Evolutionary conservation across 768 basidiomycete genomes (phyloP).

Genomic region (Pleurotus pulmonarius): DNA sequence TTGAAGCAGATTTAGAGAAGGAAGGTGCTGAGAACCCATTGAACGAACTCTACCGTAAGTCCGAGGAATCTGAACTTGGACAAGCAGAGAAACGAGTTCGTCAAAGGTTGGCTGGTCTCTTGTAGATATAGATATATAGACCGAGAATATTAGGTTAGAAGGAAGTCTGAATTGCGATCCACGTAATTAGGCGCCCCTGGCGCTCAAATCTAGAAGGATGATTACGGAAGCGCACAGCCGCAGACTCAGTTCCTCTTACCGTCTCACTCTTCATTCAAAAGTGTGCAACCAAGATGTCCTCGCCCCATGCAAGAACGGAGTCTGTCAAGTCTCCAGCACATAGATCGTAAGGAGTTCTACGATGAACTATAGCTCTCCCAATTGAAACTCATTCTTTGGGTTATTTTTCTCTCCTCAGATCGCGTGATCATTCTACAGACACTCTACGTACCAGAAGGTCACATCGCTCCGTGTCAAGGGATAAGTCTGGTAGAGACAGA

Average conservation of each 20-base stretch:
- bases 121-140: conserved; percentile 17
- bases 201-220: neutral
- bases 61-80: conserved; percentile 48
- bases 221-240: no score
- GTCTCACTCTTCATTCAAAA: neutral
- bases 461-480: conserved; percentile 68
- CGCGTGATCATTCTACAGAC: conserved; percentile 74
- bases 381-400: no score
- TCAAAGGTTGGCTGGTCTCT: conserved; percentile 38
- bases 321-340: conserved; percentile 57
- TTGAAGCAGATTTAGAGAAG: conserved; percentile 55
- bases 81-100: conserved; percentile 60
- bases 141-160: neutral
- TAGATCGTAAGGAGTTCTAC: conserved; percentile 48
- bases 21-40: conserved; percentile 53
- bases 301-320: conserved; percentile 53
- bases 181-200: neutral
- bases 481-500: conserved; percentile 52
- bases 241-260: no score
- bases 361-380: no score
- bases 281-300: neutral
- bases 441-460: conserved; percentile 71
- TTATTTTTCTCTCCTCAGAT: conserved; percentile 30
- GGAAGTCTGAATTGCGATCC: neutral
- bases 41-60: conserved; percentile 46